Evolutionary conservation across 2,329 filamentous ascomycete genomes (phyloP).

Genomic region (Paecilomyces sp.): DNA sequence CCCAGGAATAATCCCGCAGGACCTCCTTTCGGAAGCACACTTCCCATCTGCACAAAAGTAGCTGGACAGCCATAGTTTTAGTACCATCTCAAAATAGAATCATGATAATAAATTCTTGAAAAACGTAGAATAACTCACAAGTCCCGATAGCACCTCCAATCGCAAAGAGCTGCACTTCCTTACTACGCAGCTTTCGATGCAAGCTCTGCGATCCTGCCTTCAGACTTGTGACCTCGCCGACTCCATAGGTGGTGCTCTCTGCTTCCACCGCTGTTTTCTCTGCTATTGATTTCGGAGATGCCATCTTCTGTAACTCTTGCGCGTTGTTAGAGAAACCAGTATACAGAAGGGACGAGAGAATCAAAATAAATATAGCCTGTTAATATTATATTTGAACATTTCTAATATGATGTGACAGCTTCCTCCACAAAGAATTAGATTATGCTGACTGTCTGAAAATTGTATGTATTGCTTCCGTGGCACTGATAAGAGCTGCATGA

Average conservation of each 20-base stretch:
- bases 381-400: not conserved
- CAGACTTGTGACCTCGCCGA: not conserved
- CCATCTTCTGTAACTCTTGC: not conserved
- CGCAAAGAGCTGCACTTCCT: conserved; percentile 27
- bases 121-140: conserved; percentile 12
- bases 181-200: conserved; percentile 23
- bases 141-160: conserved; percentile 28
- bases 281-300: not conserved
- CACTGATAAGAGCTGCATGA: not conserved
- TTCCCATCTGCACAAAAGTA: conserved; percentile 11
- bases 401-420: not conserved
- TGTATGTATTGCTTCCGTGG: not conserved
- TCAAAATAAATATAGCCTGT: not conserved
- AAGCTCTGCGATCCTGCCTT: conserved; percentile 15
- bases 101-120: not conserved
- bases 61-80: not conserved
- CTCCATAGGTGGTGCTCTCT: not conserved
- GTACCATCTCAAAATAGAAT: not conserved
- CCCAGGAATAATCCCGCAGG: conserved; percentile 18
- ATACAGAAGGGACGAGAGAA: not conserved
- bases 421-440: not conserved
- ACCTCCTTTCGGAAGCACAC: conserved; percentile 16
- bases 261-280: not conserved
- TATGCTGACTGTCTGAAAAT: not conserved
- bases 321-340: not conserved